phyloP scores from a whole-genome alignment of 2,329 filamentous ascomycete genomes.

The Aspergillus quadricinctus region DNA sequence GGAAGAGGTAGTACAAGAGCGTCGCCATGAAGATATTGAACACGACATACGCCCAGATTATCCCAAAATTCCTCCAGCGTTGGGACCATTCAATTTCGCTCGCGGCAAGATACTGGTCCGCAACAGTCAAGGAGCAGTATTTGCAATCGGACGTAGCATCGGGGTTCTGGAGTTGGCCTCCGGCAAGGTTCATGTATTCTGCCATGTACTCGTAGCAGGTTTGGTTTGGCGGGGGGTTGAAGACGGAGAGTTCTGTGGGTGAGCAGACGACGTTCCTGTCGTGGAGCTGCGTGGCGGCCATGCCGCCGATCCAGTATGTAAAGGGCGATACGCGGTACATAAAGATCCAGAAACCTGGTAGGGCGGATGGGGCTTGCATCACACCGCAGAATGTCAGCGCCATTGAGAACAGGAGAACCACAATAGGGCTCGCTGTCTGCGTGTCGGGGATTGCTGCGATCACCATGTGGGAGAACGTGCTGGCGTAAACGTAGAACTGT shows the following conservation, averaged over 20 bases:
- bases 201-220: constrained; percentile 60
- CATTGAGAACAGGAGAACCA: constrained; percentile 72
- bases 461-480: constrained; percentile 72
- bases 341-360: constrained; percentile 67
- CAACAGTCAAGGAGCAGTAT: constrained; percentile 39
- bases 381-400: constrained; percentile 73
- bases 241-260: constrained; percentile 61
- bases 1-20: constrained; percentile 37
- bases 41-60: constrained; percentile 55
- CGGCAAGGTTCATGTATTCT: constrained; percentile 45
- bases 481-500: constrained; percentile 73
- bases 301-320: constrained; percentile 49
- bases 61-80: constrained; percentile 65
- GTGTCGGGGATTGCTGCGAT: constrained; percentile 71
- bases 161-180: constrained; percentile 53
- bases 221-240: constrained; percentile 54
- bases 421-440: constrained; percentile 69
- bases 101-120: constrained; percentile 35
- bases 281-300: constrained; percentile 66
- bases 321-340: constrained; percentile 59
- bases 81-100: constrained; percentile 52
- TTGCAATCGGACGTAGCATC: constrained; percentile 50
- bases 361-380: constrained; percentile 57
- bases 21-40: constrained; percentile 55
- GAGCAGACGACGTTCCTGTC: constrained; percentile 64